A percentile compares a stretch with the other conserved stretches of the same genome.
Evolutionary conservation across 495 filamentous ascomycete genomes (phyloP).

Genomic region (Penicillium antarcticum): DNA sequence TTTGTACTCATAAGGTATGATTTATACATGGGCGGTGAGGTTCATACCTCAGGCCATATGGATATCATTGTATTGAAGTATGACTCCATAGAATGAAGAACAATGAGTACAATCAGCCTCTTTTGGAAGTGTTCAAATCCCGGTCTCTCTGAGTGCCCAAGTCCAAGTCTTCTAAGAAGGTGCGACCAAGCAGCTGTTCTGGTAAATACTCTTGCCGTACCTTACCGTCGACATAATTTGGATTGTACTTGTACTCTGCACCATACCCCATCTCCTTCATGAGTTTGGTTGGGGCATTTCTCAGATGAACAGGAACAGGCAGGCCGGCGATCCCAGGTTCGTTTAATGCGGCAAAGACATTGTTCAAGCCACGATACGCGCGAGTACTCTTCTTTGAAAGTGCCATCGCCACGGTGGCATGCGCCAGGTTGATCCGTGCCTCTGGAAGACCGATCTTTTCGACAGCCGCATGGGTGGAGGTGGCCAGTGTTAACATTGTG

Average conservation of each 20-base stretch:
- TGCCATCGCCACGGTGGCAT: slow-evolving; percentile 79
- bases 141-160: slow-evolving; percentile 76
- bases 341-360: slow-evolving; percentile 66
- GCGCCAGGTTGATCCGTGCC: slow-evolving; percentile 86
- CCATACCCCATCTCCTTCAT: slow-evolving; percentile 94
- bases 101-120: not conserved
- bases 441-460: slow-evolving; percentile 94
- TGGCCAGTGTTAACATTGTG: slow-evolving; percentile 77
- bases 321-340: slow-evolving; percentile 78
- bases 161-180: slow-evolving; percentile 79
- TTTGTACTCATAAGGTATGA: too few species aligned
- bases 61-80: too few species aligned
- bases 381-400: slow-evolving; percentile 81
- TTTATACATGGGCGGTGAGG: not conserved
- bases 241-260: slow-evolving; percentile 94
- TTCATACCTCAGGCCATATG: too few species aligned
- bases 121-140: slow-evolving; percentile 27
- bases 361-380: slow-evolving; percentile 78
- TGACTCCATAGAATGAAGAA: not conserved
- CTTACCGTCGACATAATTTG: slow-evolving; percentile 77
- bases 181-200: slow-evolving; percentile 59
- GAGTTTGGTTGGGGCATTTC: slow-evolving; percentile 86
- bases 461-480: slow-evolving; percentile 76
- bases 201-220: slow-evolving; percentile 91
- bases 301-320: slow-evolving; percentile 79